These are phyloP conservation scores for Phlyctochytrium planicorne DNA, from an alignment of 192 early-diverging fungal genomes.

Conservation along the genomic window DNA sequence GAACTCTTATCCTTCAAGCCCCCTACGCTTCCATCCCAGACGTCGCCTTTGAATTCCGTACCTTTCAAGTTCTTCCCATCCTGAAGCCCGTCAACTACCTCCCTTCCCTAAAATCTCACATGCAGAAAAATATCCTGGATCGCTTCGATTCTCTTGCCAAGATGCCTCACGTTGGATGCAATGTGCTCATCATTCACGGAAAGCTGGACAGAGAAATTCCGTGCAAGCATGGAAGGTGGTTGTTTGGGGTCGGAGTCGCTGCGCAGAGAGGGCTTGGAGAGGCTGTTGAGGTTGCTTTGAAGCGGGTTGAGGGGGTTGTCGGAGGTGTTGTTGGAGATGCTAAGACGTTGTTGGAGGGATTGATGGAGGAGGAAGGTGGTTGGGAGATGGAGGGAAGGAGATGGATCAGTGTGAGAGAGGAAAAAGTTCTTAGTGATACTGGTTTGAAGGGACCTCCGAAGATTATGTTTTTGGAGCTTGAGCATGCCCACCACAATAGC, in stretches of 20 bases:
- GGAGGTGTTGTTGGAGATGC: slow-evolving; percentile 12
- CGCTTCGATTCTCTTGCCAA: neutral
- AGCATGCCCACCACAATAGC: slow-evolving; percentile 31
- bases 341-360: slow-evolving; percentile 9
- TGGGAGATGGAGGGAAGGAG: slow-evolving; percentile 7
- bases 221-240: neutral
- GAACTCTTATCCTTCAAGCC: slow-evolving; percentile 43
- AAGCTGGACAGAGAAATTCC: slow-evolving; percentile 43
- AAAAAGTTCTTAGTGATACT: neutral
- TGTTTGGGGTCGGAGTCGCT: slow-evolving; percentile 17
- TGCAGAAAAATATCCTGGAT: slow-evolving; percentile 31
- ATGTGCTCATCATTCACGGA: slow-evolving; percentile 49
- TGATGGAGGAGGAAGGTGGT: neutral
- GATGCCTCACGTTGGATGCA: slow-evolving; percentile 11
- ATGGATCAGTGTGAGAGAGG: neutral
- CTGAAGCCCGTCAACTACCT: slow-evolving; percentile 31
- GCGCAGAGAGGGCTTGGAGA: slow-evolving; percentile 7
- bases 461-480: slow-evolving; percentile 26
- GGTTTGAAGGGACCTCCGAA: slow-evolving; percentile 16
- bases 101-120: slow-evolving; percentile 33
- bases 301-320: neutral
- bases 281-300: slow-evolving; percentile 8
- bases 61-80: slow-evolving; percentile 37
- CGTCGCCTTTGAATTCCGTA: slow-evolving; percentile 23
- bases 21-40: slow-evolving; percentile 43